Evolutionary conservation across 305 asterid genomes (phyloP), one percentile per base, ranked within the genome.

Genomic region (Fraxinus paxiana): DNA sequence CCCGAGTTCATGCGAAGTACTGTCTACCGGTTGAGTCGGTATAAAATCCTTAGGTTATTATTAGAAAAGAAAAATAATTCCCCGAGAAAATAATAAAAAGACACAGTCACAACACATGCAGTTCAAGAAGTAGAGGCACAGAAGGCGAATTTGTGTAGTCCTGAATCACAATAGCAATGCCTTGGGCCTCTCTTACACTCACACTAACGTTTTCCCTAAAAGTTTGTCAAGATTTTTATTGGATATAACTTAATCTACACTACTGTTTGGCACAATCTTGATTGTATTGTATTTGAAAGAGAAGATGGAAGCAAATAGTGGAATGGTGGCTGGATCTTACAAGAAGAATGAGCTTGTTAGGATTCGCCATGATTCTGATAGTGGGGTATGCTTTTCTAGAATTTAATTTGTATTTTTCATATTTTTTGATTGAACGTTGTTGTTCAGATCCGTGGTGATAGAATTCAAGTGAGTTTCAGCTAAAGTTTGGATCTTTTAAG

Each of bases 281-380:
- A 61, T 61, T 61, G 31, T 61, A 1, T 8, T 61, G 70, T 6
- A 61, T 18, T 61, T 22, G 13, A 22, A 22, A 61, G 81, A 59
- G 73, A 82, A 63, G 75, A 93, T 93, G 97, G 97, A 93, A 87
- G 97, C 95, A 78, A 87, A 76, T 85, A 90, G 88, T 76, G 97
- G 96, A 26, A 82, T 93, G 92, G 94, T 93, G 70, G 98, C 98
- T 85, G 98, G 98, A 88, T 93, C 98, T 7, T 93, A 91, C 88
- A 87, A 89, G 82, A 88, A 92, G 78, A 92, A 93, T 76, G 92
- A 93, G 81, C 88, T 93, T 31, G 98, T 93, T 70, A 86, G 92
- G 59, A 91, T 91, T 80, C 90, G 89, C 73, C 93, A 88, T 76
- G 93, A 88, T 83, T 88, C 92, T 85, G 93, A 91, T 82, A 84